Evolutionary conservation across 1,284 basidiomycete genomes (phyloP), one percentile per base, ranked within the genome.

Genomic region (Puccinia coronata): DNA sequence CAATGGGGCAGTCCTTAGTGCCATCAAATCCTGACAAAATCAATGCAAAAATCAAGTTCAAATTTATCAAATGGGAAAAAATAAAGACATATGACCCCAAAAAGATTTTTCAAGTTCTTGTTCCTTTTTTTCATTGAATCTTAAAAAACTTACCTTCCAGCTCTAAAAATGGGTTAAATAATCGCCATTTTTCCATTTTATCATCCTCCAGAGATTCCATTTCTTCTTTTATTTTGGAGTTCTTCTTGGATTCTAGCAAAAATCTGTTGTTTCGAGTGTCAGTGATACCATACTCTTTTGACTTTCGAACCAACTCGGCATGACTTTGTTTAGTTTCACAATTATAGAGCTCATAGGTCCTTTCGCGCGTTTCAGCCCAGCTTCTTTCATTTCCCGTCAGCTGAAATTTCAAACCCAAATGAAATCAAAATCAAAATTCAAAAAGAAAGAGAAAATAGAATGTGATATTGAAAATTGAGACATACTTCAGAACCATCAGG

Each of bases 11-110:
- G n/a, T n/a, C n/a, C n/a, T n/a, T n/a, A n/a, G n/a, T n/a, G n/a
- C n/a, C n/a, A n/a, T n/a, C n/a, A n/a, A n/a, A n/a, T n/a, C 82
- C 87, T 88, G 18, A 87, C 84, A 53, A 87, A 84, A 0, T 87
- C 87, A 0, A 87, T n/a, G n/a, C 83, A 0, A 87, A 83, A 11
- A 87, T 82, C 0, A 87, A 85, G 83, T 88, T 87, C 1, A 88
- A 83, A 12, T 87, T 85, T 82, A 87, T 85, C 1, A 87, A 86
- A 0, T 86, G 87, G 0, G 86, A 14, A 11, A 8, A 8, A 8
- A 8, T 47, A 57, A n/a, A 11, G 20, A 8, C 20, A 23, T 57
- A 8, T 6, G 9, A 2, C 49, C 43, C 43, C 36, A 16, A 65
- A 39, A 20, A 65, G 41, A 65, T 18, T 25, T 28, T 39, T 20